phyloP scores from a whole-genome alignment of 2,329 filamentous ascomycete species.

The Teratosphaeria pseudoeucalypti region DNA sequence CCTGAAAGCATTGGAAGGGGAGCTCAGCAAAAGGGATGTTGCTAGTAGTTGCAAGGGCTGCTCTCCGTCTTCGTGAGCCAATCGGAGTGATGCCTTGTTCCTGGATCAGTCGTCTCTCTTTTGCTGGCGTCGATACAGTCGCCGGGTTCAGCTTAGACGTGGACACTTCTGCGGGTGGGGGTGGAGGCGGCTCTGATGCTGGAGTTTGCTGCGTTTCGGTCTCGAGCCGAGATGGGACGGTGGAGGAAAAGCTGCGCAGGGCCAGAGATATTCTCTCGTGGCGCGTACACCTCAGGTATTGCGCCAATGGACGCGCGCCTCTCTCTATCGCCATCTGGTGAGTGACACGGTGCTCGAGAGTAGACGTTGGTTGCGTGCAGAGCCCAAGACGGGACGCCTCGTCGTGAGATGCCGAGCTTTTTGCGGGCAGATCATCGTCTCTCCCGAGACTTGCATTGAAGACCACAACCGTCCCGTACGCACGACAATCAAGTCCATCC shows the following conservation, averaged over 20 bases:
- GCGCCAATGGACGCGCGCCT: constrained; percentile 27
- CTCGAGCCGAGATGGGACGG: constrained; percentile 34
- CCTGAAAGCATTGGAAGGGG: constrained; percentile 96
- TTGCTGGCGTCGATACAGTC: constrained; percentile 48
- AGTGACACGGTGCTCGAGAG: not conserved
- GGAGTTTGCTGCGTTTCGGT: constrained; percentile 25
- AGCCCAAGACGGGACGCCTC: not conserved
- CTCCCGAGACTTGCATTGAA: constrained; percentile 1
- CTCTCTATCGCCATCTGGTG: constrained; percentile 20
- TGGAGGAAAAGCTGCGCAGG: constrained; percentile 40
- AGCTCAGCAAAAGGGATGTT: constrained; percentile 80
- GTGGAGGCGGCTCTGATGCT: constrained; percentile 13
- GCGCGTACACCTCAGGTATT: constrained; percentile 18
- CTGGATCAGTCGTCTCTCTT: constrained; percentile 59
- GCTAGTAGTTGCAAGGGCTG: constrained; percentile 36
- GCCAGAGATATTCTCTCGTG: constrained; percentile 17
- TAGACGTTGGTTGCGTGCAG: not conserved
- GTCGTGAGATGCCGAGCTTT: not conserved
- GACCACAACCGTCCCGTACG: not conserved
- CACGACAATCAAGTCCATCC: constrained; percentile 1
- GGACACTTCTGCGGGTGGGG: constrained; percentile 26
- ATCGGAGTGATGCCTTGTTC: constrained; percentile 52
- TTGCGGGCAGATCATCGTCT: constrained; percentile 1
- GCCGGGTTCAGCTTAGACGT: constrained; percentile 1
- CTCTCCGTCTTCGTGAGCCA: constrained; percentile 73